Base-by-base conservation (phyloP, 2,329 filamentous ascomycete species). In the Dactylella cylindrospora region DNA sequence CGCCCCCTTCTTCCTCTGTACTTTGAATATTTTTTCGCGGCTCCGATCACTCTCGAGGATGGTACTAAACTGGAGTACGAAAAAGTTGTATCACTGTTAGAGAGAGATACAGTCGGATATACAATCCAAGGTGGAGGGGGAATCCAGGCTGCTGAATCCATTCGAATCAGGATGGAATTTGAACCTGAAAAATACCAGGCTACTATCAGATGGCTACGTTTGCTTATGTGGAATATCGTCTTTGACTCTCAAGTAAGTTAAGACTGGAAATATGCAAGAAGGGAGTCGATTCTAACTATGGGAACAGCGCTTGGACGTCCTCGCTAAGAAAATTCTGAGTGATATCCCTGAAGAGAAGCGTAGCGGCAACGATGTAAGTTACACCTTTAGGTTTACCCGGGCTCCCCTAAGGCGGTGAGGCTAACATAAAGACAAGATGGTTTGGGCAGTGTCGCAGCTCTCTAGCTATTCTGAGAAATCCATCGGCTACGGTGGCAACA, bases 261-360 rank as follows among this genome's bases (percentile, higher is more conserved):
- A 22, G 9, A 7, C 15, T 32, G 28, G 29, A 39, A 7, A 28
- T 4, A 28, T n/a, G 28, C 28, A 4, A 22, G 5, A 12, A 23
- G 2, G 7, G 17, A 9, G 3, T 5, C 29, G 10, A 35, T 29
- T 9, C 40, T 52, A 43, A 54, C 29, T 15, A 15, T 5, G 17
- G 2, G 10, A 15, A 13, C 62, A 66, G 65, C 64, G 68, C n/a
- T 45, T 69, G 32, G 55, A 44, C 4, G 65, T 67, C 3, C 65
- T 64, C 17, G 75, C 94, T 12, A 84, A 84, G 55, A 94, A 95
- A 73, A 82, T 94, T 38, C 78, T 96, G 13, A 90, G 90, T 2
- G 91, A 97, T 68, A 85, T 98, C 13, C 93, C 93, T 0, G 90
- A 96, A 70, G 79, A 84, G 46, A 98, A 97, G 77, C 87, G 93